phyloP scores from a whole-genome alignment of 208 protist species.

The Wallacemonas sp. region DNA sequence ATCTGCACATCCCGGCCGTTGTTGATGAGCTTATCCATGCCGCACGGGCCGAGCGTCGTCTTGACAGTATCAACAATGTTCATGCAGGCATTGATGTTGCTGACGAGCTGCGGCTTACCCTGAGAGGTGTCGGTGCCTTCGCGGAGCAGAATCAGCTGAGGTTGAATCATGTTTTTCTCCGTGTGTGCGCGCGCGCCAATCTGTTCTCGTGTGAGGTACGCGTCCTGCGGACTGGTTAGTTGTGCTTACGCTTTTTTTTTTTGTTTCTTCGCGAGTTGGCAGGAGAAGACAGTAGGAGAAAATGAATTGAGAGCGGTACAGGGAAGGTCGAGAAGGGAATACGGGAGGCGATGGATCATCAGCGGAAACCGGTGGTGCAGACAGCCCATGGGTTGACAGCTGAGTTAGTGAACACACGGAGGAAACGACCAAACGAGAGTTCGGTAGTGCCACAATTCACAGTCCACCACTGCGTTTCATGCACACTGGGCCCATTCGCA shows the following conservation, averaged over 20 bases:
- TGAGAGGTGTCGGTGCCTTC: conserved; percentile 99
- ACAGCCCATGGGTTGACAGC: no score
- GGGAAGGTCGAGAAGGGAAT: no score
- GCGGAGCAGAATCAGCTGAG: conserved; percentile 99
- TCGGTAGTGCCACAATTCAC: no score
- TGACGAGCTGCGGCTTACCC: conserved; percentile 99
- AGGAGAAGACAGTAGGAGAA: neutral
- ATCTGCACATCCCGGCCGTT: conserved; percentile 96
- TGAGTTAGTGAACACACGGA: no score
- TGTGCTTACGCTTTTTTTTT: neutral
- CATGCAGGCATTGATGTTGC: conserved; percentile 99
- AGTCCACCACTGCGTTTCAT: no score
- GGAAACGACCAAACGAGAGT: no score
- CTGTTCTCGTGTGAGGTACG: neutral
- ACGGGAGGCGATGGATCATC: no score
- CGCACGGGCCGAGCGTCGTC: conserved; percentile 97
- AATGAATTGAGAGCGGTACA: no score
- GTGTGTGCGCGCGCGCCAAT: neutral
- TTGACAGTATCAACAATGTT: conserved; percentile 95
- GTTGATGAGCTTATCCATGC: conserved; percentile 99
- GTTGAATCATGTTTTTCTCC: conserved; percentile 82
- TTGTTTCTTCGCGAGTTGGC: neutral
- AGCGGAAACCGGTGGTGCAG: no score
- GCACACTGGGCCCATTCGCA: no score
- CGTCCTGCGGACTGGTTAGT: neutral